Conservation (phyloP, 164 flowering plant genomes). For the Vitis cinerea region DNA sequence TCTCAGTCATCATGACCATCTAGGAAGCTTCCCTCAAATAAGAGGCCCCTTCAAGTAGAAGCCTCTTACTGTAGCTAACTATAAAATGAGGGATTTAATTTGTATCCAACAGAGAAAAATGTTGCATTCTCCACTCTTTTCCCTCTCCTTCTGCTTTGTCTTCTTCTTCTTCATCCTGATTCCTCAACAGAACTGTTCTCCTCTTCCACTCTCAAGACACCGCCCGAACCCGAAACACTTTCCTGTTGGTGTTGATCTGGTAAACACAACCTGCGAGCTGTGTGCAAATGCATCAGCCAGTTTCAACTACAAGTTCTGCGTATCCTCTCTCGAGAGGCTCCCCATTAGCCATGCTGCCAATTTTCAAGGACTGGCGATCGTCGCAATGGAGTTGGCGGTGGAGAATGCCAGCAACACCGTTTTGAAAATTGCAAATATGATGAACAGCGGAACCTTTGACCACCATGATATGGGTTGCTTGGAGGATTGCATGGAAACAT, state of each 20-base stretch:
- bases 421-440: slow-evolving; percentile 18
- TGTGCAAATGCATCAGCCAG: slow-evolving; percentile 19
- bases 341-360: slow-evolving; percentile 29
- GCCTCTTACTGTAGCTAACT: too few species aligned
- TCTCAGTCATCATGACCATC: neutral
- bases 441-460: slow-evolving; percentile 7
- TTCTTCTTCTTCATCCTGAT: slow-evolving; percentile 1
- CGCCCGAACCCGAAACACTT: neutral
- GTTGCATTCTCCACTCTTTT: neutral
- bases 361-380: slow-evolving; percentile 33
- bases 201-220: neutral
- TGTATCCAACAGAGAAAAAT: neutral
- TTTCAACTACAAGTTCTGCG: slow-evolving; percentile 16
- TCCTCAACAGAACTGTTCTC: slow-evolving; percentile 1
- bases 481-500: slow-evolving; percentile 36
- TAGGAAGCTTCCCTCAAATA: neutral
- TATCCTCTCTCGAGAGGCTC: slow-evolving; percentile 15
- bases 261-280: slow-evolving; percentile 32
- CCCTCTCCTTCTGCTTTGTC: neutral
- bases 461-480: slow-evolving; percentile 15
- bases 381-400: slow-evolving; percentile 39
- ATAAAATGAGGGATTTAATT: too few species aligned
- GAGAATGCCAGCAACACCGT: slow-evolving; percentile 32
- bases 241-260: slow-evolving; percentile 7
- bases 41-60: neutral